phyloP scores from a whole-genome alignment of 306 rosid species.

The Cicer arietinum region DNA sequence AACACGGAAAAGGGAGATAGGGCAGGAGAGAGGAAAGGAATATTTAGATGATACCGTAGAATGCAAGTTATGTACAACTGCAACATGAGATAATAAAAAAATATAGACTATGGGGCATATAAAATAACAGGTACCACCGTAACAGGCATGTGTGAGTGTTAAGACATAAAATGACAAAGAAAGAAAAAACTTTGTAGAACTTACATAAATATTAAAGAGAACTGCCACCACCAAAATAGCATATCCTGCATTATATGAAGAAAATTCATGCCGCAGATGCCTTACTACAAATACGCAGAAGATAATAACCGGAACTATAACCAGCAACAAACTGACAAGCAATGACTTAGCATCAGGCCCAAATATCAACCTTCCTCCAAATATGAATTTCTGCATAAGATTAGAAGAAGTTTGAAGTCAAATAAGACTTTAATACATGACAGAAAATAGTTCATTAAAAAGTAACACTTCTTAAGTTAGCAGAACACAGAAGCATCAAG shows the following conservation, averaged over 20 bases:
- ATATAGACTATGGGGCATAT: background rate
- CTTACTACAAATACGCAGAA: conserved; percentile 85
- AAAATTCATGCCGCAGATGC: conserved; percentile 83
- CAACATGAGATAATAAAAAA: conserved; percentile 6
- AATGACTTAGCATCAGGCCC: conserved; percentile 94
- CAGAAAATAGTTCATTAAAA: conserved; percentile 12
- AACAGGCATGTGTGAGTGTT: background rate
- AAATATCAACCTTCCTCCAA: conserved; percentile 86
- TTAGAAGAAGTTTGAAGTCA: conserved; percentile 41
- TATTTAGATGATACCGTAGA: conserved; percentile 18
- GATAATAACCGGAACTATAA: conserved; percentile 70
- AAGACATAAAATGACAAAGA: conserved; percentile 26
- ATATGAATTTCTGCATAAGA: conserved; percentile 80
- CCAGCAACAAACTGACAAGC: conserved; percentile 75
- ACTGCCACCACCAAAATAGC: conserved; percentile 69
- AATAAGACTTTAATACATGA: conserved; percentile 26
- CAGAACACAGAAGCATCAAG: conserved; percentile 1
- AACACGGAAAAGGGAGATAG: background rate
- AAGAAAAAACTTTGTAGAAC: conserved; percentile 48
- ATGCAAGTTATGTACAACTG: conserved; percentile 3
- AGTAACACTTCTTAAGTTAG: background rate
- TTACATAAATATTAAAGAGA: conserved; percentile 74
- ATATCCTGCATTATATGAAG: conserved; percentile 70
- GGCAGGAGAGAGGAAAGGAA: conserved; percentile 23
- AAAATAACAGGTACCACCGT: conserved; percentile 6